Base-by-base conservation (phyloP, 2,329 filamentous ascomycete species). In the Ophiocordyceps camponoti-floridani region DNA sequence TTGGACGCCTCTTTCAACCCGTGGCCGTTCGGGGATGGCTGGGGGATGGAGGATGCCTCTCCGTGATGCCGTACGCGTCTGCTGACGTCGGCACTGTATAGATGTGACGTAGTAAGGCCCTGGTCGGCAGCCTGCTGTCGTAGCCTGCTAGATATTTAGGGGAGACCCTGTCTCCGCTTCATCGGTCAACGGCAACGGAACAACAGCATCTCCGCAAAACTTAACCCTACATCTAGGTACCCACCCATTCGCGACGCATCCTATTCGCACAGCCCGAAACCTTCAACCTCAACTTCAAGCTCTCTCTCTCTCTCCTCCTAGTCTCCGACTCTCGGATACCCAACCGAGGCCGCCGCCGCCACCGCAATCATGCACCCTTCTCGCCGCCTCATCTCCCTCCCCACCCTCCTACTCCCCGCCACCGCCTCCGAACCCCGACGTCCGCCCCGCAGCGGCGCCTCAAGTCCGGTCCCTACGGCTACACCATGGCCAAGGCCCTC, bases 401-500 rank as follows among this genome's bases (percentile, higher is more conserved):
- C n/a, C 35, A n/a, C n/a, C n/a, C n/a, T n/a, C n/a, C n/a, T n/a
- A 5, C 31, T 10, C 10, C 35, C 14, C 18, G n/a, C 16, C 35
- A 9, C 16, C n/a, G n/a, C n/a, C 16, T 38, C 10, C 16, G 30
- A 40, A 46, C 49, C 45, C 50, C 42, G 28, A 48, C 59, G 16
- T 51, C 54, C 40, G 44, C 43, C 44, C 51, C 50, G 40, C 49
- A 58, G 16, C 57, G 62, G 44, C 68, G 73, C 41, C 57, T 58
- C 58, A 75, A 73, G 56, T 77, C 73, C 4, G 74, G 72, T 0
- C 73, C 75, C 0, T 88, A 85, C 58, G 84, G 84, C 54, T 91
- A 91, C 64, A 84, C 82, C 40, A 84, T 89, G 63, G 80, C 84
- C 50, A 88, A 87, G 66, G 75, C 81, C n/a, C 75, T 91, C 51